phyloP scores from a whole-genome alignment of 768 basidiomycete species.

The Coprinopsis sp. region DNA sequence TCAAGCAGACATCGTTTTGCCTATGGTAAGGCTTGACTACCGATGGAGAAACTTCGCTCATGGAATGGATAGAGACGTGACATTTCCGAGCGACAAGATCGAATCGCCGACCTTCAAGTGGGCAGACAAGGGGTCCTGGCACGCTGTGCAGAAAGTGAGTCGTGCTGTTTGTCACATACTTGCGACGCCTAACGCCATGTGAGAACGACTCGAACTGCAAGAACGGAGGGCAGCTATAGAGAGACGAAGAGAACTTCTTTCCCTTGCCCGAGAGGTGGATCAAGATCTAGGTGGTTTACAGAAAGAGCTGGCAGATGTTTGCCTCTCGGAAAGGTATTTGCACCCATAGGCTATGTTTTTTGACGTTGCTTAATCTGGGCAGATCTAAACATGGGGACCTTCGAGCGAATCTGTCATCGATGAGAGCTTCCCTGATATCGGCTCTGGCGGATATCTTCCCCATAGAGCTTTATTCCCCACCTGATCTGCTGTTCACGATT shows the following conservation, averaged over 20 bases:
- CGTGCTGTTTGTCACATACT: neutral
- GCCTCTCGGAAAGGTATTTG: slow-evolving; percentile 18
- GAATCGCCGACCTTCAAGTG: slow-evolving; percentile 45
- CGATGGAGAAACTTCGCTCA: slow-evolving; percentile 14
- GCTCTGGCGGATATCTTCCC: slow-evolving; percentile 78
- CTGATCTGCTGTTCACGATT: slow-evolving; percentile 87
- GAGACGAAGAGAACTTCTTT: slow-evolving; percentile 43
- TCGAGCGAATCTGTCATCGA: slow-evolving; percentile 43
- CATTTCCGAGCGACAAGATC: slow-evolving; percentile 58
- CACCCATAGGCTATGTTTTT: slow-evolving; percentile 11
- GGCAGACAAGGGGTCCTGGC: slow-evolving; percentile 39
- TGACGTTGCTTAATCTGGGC: slow-evolving; percentile 14
- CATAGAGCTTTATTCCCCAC: slow-evolving; percentile 79
- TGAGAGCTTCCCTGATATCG: slow-evolving; percentile 62
- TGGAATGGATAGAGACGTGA: slow-evolving; percentile 52
- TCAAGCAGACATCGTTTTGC: slow-evolving; percentile 32
- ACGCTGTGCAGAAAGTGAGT: slow-evolving; percentile 43
- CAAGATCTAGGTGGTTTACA: slow-evolving; percentile 10
- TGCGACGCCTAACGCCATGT: slow-evolving; percentile 3
- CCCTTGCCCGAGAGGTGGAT: slow-evolving; percentile 34
- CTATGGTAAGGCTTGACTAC: slow-evolving; percentile 35
- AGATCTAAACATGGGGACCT: slow-evolving; percentile 48
- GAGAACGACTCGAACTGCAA: slow-evolving; percentile 29
- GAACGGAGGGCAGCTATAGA: slow-evolving; percentile 39
- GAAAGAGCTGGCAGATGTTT: slow-evolving; percentile 1